These are phyloP conservation scores for Kernera saxatilis DNA, from an alignment of 345 rosid species.

Conservation along the genomic window DNA sequence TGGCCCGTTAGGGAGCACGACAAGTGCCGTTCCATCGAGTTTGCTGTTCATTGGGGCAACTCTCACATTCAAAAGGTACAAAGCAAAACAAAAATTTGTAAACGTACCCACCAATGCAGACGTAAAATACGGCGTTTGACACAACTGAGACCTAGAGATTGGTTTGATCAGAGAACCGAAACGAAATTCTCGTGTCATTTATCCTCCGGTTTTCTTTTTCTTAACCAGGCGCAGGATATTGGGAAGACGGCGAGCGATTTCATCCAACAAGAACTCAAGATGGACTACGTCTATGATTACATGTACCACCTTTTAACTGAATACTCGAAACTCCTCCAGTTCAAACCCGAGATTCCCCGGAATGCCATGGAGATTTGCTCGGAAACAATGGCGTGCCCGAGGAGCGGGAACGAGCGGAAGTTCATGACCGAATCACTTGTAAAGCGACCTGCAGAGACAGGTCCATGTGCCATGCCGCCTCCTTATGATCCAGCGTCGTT, in stretches of 20 bases:
- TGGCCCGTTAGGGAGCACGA: conserved; percentile 63
- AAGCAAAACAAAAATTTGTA: too few species aligned
- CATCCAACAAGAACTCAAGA: conserved; percentile 48
- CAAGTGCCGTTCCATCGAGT: conserved; percentile 69
- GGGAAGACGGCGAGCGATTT: conserved; percentile 57
- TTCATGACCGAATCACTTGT: conserved; percentile 69
- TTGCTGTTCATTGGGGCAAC: conserved; percentile 82
- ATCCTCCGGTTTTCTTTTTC: background rate
- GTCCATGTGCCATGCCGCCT: conserved; percentile 60
- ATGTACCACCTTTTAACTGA: conserved; percentile 69
- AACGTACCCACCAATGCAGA: too few species aligned
- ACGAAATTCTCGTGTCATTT: background rate
- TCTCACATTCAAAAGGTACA: conserved; percentile 50
- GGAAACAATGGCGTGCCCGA: conserved; percentile 58
- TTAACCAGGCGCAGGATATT: conserved; percentile 51
- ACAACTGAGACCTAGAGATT: background rate
- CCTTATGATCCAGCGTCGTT: conserved; percentile 57
- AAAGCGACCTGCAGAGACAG: conserved; percentile 43
- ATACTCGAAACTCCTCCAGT: conserved; percentile 57
- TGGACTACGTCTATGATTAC: conserved; percentile 71
- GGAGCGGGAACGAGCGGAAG: conserved; percentile 42
- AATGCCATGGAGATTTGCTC: conserved; percentile 46
- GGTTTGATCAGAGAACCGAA: background rate
- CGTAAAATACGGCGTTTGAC: too few species aligned
- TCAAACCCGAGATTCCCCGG: conserved; percentile 45